These are phyloP conservation scores for Ajuga chamaepitys DNA, from an alignment of 257 asterid species.

Conservation along the genomic window DNA sequence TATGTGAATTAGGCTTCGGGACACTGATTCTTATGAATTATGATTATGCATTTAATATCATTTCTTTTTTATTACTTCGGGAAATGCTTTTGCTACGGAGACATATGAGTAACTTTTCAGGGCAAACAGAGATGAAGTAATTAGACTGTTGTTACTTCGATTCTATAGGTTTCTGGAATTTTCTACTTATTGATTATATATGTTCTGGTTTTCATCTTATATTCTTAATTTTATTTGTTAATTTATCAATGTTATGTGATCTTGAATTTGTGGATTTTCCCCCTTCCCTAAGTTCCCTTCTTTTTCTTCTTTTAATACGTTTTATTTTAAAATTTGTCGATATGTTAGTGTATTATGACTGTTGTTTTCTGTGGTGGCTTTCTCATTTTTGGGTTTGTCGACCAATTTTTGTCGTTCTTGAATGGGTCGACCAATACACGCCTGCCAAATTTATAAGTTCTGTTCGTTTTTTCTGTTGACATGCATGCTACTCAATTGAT, in stretches of 20 bases:
- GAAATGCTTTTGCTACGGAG: background rate
- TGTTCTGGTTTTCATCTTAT: constrained; percentile 4
- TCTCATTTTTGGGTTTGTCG: background rate
- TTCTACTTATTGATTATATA: background rate
- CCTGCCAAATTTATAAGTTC: background rate
- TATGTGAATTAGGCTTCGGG: constrained; percentile 18
- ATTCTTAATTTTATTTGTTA: background rate
- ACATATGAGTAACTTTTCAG: background rate
- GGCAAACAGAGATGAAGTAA: background rate
- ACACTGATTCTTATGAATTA: constrained; percentile 5
- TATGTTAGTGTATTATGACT: background rate
- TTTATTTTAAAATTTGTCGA: background rate
- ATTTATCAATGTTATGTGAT: background rate
- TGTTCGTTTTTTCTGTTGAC: background rate
- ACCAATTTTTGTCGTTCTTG: constrained; percentile 6
- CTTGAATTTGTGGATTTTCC: background rate
- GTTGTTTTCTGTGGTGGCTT: background rate
- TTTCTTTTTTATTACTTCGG: background rate
- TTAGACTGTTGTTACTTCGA: background rate
- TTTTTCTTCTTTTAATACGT: background rate
- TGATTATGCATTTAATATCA: background rate
- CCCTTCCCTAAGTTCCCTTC: too few species aligned
- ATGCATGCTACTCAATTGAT: constrained; percentile 1
- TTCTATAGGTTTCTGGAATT: background rate
- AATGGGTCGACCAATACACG: background rate